These are phyloP conservation scores for Podospora sp. DNA, from an alignment of 495 filamentous ascomycete species.

Conservation along the genomic window DNA sequence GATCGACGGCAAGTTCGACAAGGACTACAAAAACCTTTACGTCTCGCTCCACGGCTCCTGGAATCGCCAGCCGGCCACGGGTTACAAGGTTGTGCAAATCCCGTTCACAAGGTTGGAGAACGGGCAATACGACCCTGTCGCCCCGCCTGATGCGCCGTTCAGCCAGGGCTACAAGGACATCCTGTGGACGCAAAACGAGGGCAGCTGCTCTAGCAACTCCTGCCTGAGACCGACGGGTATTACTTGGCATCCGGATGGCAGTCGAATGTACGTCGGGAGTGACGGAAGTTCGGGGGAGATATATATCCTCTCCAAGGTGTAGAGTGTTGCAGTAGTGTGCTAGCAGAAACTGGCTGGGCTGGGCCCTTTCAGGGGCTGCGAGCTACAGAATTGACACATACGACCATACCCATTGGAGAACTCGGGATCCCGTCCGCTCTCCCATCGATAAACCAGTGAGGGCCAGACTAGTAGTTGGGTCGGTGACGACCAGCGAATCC, in stretches of 20 bases:
- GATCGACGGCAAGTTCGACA: constrained; percentile 51
- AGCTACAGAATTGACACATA: constrained; percentile 32
- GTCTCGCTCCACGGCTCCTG: constrained; percentile 63
- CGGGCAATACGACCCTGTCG: constrained; percentile 39
- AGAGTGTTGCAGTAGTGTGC: too few species aligned
- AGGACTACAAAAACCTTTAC: constrained; percentile 50
- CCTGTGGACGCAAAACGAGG: constrained; percentile 32
- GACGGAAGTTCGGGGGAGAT: constrained; percentile 28
- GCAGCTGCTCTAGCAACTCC: constrained; percentile 17
- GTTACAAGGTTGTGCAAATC: constrained; percentile 56
- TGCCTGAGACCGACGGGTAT: constrained; percentile 38
- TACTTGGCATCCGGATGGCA: constrained; percentile 35
- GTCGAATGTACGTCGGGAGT: constrained; percentile 39
- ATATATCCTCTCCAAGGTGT: constrained; percentile 24
- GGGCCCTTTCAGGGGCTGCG: neutral
- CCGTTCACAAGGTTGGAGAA: constrained; percentile 46
- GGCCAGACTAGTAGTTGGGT: constrained; percentile 51
- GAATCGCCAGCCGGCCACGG: constrained; percentile 53
- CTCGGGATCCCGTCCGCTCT: constrained; percentile 57
- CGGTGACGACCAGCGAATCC: constrained; percentile 47
- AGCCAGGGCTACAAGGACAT: constrained; percentile 37
- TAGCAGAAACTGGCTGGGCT: neutral
- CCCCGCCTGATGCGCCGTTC: constrained; percentile 33
- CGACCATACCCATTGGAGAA: constrained; percentile 51
- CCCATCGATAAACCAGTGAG: constrained; percentile 45